Evolutionary conservation across 1,284 basidiomycete genomes (phyloP).

Genomic region (Ustilago bromivora): DNA sequence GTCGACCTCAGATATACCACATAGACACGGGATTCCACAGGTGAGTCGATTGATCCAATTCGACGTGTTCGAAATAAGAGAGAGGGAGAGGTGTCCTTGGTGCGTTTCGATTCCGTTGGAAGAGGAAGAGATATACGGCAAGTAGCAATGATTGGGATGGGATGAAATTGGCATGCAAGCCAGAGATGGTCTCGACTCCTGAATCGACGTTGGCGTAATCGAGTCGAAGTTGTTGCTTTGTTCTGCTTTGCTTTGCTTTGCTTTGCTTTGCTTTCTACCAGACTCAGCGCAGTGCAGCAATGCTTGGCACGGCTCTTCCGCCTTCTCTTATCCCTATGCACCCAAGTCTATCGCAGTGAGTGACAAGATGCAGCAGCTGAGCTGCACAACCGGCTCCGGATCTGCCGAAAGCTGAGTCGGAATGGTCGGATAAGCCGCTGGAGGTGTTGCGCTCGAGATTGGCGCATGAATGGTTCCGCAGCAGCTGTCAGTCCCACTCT

Average conservation of each 20-base stretch:
- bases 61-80: background rate
- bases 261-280: too few species aligned
- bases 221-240: background rate
- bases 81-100: background rate
- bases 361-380: background rate
- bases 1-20: background rate
- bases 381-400: background rate
- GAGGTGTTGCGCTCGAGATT: background rate
- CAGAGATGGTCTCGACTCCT: background rate
- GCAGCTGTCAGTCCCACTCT: background rate
- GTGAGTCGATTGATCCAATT: background rate
- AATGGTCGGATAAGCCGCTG: slow-evolving; percentile 9
- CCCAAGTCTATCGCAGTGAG: background rate
- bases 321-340: background rate
- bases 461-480: background rate
- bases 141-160: background rate
- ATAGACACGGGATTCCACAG: background rate
- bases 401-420: background rate
- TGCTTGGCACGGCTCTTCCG: too few species aligned
- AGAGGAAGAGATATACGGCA: background rate
- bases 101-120: background rate
- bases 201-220: background rate
- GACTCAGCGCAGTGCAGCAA: too few species aligned
- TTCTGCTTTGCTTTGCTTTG: background rate
- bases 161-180: background rate